Evolutionary conservation across 2,329 filamentous ascomycete genomes (phyloP), one percentile per base, ranked within the genome.

Genomic region (Penicillium sp.): DNA sequence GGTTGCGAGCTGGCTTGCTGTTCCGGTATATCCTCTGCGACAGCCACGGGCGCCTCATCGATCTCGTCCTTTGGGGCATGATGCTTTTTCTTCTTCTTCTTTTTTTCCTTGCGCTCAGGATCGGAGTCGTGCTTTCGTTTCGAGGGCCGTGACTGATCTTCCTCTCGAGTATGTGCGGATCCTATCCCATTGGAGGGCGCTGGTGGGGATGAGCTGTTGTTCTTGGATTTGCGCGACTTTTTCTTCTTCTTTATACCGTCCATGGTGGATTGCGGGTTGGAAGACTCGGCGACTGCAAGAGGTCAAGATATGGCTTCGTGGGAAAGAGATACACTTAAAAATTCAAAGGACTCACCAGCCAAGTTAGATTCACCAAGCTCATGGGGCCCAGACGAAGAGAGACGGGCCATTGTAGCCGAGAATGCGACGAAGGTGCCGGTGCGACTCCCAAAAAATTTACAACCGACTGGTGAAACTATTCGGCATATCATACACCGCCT

Each of bases 111-210:
- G 8, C 28, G 29, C 29, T 54, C 14, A 13, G 41, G 38, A 16
- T 60, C 54, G 10, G 47, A 42, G 3, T 53, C 40, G 23, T 59
- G 61, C 44, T 62, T 67, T 40, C 64, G 61, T 49, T 66, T 67
- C 26, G 46, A 32, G 10, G 54, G 48, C 2, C 51, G 56, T 16
- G 52, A 27, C n/a, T 38, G 32, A 20, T 52, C 44, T 13, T 50
- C 42, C 10, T 44, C 41, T 36, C 31, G 34, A 27, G 29, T 26
- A 7, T 27, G 23, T 29, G 35, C 37, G 10, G 47, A 39, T 6
- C 18, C 32, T 28, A 18, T 10, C 8, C 18, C 45, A 45, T 47
- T 44, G 41, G 29, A 8, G 3, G 22, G 29, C 10, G 18, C 43
- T 45, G 34, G 28, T 20, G 23, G 18, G 7, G 45, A 35, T 4